A percentile compares a stretch with the other conserved stretches of the same genome.
phyloP scores from a whole-genome alignment of 768 basidiomycete genomes.

The Lentinula aciculospora region DNA sequence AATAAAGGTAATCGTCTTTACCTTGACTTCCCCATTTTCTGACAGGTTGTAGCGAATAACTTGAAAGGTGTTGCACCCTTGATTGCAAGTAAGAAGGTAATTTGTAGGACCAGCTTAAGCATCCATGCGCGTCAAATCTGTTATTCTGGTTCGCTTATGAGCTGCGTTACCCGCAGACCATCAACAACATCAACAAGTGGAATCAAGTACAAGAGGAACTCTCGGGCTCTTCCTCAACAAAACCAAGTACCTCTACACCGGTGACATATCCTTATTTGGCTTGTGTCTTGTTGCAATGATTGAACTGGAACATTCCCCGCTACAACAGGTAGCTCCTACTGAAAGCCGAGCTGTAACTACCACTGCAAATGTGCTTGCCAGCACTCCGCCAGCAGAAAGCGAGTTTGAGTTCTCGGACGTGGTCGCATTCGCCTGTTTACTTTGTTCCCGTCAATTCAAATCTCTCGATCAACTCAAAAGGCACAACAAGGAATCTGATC shows the following conservation, averaged over 20 bases:
- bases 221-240: conserved; percentile 34
- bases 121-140: background rate
- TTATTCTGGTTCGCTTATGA: background rate
- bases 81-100: conserved; percentile 81
- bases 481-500: conserved; percentile 89
- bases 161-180: conserved; percentile 46
- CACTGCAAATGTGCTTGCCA: conserved; percentile 14
- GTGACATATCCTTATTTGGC: conserved; percentile 27
- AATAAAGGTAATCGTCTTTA: conserved; percentile 44
- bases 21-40: background rate
- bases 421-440: conserved; percentile 69
- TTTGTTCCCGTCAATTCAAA: conserved; percentile 95
- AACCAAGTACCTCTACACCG: conserved; percentile 20
- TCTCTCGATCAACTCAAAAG: conserved; percentile 76
- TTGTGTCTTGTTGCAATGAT: conserved; percentile 15
- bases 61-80: conserved; percentile 76
- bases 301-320: conserved; percentile 16
- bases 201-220: conserved; percentile 92
- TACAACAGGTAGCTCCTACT: conserved; percentile 17
- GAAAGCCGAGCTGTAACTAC: conserved; percentile 12
- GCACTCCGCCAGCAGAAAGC: conserved; percentile 37
- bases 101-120: conserved; percentile 11
- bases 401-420: conserved; percentile 86
- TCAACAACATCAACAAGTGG: conserved; percentile 93
- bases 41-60: background rate